Conservation (phyloP, 1,284 basidiomycete species). For the Lentinula novae-zelandiae region DNA sequence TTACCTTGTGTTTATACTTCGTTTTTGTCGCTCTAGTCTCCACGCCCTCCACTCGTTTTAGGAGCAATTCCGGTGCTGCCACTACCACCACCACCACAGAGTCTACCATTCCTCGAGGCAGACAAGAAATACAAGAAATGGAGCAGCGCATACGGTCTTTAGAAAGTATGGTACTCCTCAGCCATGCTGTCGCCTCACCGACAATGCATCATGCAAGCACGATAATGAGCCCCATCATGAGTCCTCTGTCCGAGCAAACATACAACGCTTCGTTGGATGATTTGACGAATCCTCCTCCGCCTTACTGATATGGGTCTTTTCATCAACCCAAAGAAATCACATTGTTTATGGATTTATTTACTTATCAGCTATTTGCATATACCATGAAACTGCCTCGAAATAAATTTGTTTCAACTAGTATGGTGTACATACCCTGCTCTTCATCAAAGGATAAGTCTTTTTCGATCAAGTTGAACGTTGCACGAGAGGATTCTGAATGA, state of each 20-base stretch:
- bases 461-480: no score
- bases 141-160: background rate
- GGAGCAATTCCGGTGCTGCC: background rate
- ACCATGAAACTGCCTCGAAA: no score
- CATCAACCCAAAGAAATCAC: no score
- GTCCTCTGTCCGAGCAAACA: background rate
- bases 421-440: no score
- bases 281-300: background rate
- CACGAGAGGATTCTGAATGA: no score
- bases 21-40: background rate
- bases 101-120: background rate
- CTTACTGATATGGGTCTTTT: background rate
- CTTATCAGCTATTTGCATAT: background rate
- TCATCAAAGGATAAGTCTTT: no score
- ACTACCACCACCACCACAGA: background rate
- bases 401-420: no score
- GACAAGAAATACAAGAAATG: background rate
- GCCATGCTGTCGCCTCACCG: background rate
- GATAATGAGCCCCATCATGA: background rate
- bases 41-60: background rate
- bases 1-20: background rate
- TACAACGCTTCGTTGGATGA: background rate
- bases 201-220: background rate
- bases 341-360: no score
- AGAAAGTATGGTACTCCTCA: background rate